Percentiles rank a stretch among this genome's conserved stretches.
phyloP scores from a whole-genome alignment of 1,139 yeast species.

The Diutina pseudorugosa region DNA sequence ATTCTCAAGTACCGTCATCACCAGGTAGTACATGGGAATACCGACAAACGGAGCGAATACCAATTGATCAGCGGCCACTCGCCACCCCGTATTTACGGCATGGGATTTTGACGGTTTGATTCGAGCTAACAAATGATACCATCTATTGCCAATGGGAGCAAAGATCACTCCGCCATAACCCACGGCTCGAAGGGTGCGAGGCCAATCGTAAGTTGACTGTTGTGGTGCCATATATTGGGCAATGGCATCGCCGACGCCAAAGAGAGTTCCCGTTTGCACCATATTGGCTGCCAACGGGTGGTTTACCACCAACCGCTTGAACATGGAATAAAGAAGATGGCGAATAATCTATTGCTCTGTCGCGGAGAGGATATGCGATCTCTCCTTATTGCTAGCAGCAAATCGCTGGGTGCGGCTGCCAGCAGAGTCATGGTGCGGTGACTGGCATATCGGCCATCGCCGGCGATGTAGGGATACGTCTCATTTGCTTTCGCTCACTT shows the following conservation, averaged over 20 bases:
- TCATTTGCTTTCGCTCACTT: too few relatives aligned
- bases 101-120: slow-evolving; percentile 7
- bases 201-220: slow-evolving; percentile 16
- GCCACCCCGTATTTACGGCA: slow-evolving; percentile 18
- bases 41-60: slow-evolving; percentile 64
- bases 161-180: slow-evolving; percentile 25
- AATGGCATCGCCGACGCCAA: slow-evolving; percentile 29
- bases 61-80: slow-evolving; percentile 63
- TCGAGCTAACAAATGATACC: slow-evolving; percentile 23
- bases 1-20: slow-evolving; percentile 55
- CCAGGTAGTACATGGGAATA: slow-evolving; percentile 53
- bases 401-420: neutral
- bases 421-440: too few relatives aligned
- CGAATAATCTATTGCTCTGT: neutral
- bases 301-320: neutral
- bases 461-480: too few relatives aligned
- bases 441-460: too few relatives aligned
- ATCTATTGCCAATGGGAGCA: slow-evolving; percentile 31
- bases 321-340: neutral
- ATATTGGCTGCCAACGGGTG: slow-evolving; percentile 25
- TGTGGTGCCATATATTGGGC: slow-evolving; percentile 19
- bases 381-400: too few relatives aligned
- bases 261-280: slow-evolving; percentile 26
- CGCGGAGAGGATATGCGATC: neutral
- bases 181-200: slow-evolving; percentile 23